Base-by-base conservation (phyloP, 139 green algal genomes). In the Haematococcus sp. region DNA sequence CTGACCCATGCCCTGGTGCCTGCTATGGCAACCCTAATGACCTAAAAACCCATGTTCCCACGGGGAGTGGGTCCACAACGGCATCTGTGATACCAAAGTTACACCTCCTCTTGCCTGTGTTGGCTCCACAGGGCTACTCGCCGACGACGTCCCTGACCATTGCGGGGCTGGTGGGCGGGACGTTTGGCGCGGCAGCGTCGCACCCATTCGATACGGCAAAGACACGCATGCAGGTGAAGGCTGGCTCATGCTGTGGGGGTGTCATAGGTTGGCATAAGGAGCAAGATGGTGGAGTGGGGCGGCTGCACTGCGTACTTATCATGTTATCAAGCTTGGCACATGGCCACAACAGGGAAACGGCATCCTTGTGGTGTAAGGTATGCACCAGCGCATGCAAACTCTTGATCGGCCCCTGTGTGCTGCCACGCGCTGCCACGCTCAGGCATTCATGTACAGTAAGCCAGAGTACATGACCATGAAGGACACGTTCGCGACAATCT, bases 181-280 rank as follows among this genome's bases (percentile, higher is more conserved):
- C 95, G 11, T 84, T 94, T 60, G 93, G 83, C 7, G 85, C 92
- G 0, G 68, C 86, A 1, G 73, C 77, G 27, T 94, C 90, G 2
- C 93, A 97, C 54, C 93, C 93, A 2, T 88, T 92, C 70, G 93
- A 97, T 83, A 97, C 93, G 0, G 87, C 92, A 56, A 97, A 97
- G 80, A 97, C 92, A 3, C 79, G 88, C 17, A 93, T 95, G 89
- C 91, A 95, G 89, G 88, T 84, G 51, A 30, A 76, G 0, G 30
- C 46, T n/a, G n/a, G n/a, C n/a, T n/a, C 13, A 44, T 33, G 1
- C 0, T 31, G 25, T 59, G 44, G 22, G 44, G 15, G 43, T 55
- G 11, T 32, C 43, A 27, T 7, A 4, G 23, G 25, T 17, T 22
- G 32, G 61, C 22, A 13, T 17, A 49, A 23, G 19, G 1, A 30